A percentile compares a stretch with the other conserved stretches of the same genome.
phyloP scores from a whole-genome alignment of 2,329 filamentous ascomycete genomes.

The Cladophialophora yegresii region DNA sequence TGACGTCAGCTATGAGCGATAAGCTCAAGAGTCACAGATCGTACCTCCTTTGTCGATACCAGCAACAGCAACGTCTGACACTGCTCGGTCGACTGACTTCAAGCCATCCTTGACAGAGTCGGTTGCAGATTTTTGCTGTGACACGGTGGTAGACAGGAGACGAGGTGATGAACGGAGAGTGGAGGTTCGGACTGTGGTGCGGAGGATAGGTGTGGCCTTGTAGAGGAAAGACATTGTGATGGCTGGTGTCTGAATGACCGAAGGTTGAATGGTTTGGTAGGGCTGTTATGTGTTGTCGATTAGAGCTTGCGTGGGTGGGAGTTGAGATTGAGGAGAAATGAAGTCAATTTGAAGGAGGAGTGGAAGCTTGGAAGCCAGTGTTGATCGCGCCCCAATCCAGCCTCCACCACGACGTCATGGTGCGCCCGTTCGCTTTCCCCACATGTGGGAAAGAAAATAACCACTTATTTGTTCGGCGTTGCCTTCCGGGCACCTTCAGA shows the following conservation, averaged over 20 bases:
- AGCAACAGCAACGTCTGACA: slow-evolving; percentile 59
- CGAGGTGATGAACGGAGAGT: slow-evolving; percentile 31
- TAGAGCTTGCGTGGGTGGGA: neutral
- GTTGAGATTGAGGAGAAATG: neutral
- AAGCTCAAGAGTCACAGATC: slow-evolving; percentile 38
- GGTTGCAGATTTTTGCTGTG: slow-evolving; percentile 53
- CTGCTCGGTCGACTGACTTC: slow-evolving; percentile 59
- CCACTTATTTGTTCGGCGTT: slow-evolving; percentile 17
- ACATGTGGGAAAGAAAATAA: slow-evolving; percentile 8
- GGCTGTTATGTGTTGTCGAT: neutral
- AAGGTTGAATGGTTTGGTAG: neutral
- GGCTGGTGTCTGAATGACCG: neutral
- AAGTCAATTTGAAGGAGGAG: slow-evolving; percentile 5
- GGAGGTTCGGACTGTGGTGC: slow-evolving; percentile 33
- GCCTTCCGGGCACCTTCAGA: slow-evolving; percentile 9
- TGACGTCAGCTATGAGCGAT: slow-evolving; percentile 6
- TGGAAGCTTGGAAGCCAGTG: slow-evolving; percentile 9
- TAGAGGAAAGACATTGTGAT: slow-evolving; percentile 44
- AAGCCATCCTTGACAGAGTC: slow-evolving; percentile 60
- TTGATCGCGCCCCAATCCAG: slow-evolving; percentile 9
- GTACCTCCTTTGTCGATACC: slow-evolving; percentile 65
- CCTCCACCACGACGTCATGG: slow-evolving; percentile 24
- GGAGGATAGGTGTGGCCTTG: slow-evolving; percentile 38
- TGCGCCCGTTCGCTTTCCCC: slow-evolving; percentile 15
- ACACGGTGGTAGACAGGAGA: slow-evolving; percentile 56